These are phyloP conservation scores for Talaromyces sp. DNA, from an alignment of 2,329 filamentous ascomycete species.

Conservation along the genomic window DNA sequence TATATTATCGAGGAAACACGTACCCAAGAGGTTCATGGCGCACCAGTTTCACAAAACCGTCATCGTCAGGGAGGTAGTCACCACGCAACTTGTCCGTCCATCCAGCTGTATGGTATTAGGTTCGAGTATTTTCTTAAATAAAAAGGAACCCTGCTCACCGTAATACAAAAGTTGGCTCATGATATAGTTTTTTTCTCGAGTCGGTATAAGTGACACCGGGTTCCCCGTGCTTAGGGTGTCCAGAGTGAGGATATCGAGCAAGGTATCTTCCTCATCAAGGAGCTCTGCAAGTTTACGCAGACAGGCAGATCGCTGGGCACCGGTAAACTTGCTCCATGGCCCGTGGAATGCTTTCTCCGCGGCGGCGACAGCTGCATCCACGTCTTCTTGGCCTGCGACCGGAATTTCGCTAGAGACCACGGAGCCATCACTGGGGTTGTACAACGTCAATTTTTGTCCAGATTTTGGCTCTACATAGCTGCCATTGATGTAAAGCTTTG, in stretches of 20 bases:
- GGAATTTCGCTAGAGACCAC: neutral
- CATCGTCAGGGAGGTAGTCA: constrained; percentile 10
- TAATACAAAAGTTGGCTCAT: constrained; percentile 2
- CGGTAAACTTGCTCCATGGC: constrained; percentile 12
- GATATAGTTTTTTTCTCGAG: neutral
- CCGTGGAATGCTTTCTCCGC: constrained; percentile 7
- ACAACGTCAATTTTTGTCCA: constrained; percentile 1
- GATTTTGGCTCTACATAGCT: neutral
- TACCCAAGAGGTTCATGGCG: constrained; percentile 18
- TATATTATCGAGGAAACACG: neutral
- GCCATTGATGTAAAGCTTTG: constrained; percentile 2
- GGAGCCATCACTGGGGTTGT: constrained; percentile 6
- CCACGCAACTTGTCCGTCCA: constrained; percentile 11
- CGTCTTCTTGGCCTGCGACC: constrained; percentile 1
- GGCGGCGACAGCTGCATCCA: constrained; percentile 1
- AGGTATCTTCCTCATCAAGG: constrained; percentile 6
- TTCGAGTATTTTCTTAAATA: neutral
- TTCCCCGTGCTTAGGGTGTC: constrained; percentile 15
- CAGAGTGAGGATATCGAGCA: constrained; percentile 9
- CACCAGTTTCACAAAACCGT: constrained; percentile 10
- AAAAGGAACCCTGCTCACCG: neutral
- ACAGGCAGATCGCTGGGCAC: constrained; percentile 8
- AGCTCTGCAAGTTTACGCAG: constrained; percentile 10
- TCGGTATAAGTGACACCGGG: constrained; percentile 8
- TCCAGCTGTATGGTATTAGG: constrained; percentile 6